These are phyloP conservation scores for Sclerotinia sclerotiorum DNA, from an alignment of 2,329 filamentous ascomycete species.

Conservation along the genomic window DNA sequence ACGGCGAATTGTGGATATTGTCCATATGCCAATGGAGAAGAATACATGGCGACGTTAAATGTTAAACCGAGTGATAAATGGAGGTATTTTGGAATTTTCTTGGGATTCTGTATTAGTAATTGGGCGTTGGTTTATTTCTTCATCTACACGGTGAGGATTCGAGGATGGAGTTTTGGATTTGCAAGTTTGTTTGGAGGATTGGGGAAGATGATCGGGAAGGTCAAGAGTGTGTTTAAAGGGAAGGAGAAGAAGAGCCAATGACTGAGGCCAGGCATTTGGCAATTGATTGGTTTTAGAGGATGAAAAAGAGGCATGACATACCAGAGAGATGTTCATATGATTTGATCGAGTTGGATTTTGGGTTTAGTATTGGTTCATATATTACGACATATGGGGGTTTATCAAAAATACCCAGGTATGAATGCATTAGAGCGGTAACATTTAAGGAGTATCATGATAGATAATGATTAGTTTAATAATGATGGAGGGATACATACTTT, in stretches of 20 bases:
- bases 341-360: not conserved
- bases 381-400: not conserved
- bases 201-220: constrained; percentile 44
- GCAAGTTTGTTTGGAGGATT: constrained; percentile 53
- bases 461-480: not conserved
- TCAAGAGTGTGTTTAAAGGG: constrained; percentile 39
- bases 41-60: constrained; percentile 63
- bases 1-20: constrained; percentile 67
- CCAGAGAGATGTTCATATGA: not conserved
- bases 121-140: constrained; percentile 75
- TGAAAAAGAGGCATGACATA: not conserved
- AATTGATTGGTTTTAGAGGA: not conserved
- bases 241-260: constrained; percentile 21
- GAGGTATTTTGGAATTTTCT: constrained; percentile 70
- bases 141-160: constrained; percentile 70
- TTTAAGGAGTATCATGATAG: not conserved
- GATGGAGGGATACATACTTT: not conserved
- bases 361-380: not conserved
- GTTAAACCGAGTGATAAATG: constrained; percentile 61
- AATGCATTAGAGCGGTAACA: not conserved
- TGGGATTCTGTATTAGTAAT: constrained; percentile 69
- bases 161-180: constrained; percentile 69
- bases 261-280: not conserved
- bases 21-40: constrained; percentile 57
- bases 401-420: not conserved